Base-by-base conservation (phyloP, 1,139 yeast species). In the Diutina scorzettiae region DNA sequence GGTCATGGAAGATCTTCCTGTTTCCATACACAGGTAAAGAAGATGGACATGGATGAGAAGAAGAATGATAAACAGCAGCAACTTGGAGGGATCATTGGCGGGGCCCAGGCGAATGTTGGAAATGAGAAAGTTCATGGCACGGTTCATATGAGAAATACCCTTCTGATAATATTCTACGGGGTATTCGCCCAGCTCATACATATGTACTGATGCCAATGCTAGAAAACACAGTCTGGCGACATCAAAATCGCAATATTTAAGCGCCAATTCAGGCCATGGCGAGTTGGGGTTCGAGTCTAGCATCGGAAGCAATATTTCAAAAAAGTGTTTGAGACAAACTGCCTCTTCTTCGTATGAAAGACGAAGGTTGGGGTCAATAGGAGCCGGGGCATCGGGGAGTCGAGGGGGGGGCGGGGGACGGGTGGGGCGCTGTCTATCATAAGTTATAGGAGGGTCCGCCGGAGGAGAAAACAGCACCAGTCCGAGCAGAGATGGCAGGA, bases 231-330 rank as follows among this genome's bases (percentile, higher is more conserved):
- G 68, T 45, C 75, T 60, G 1, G 78, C 78, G 37, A 73, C 63
- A 48, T 72, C 75, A 49, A 71, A 67, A 49, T 73, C 76, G 48
- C 78, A 73, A 49, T 73, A 72, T 43, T 69, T 66, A 45, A 73
- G 56, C 25, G 77, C 76, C 42, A 73, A 53, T 44, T 72, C 73
- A 0, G 79, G 79, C 78, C 78, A 72, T 2, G 78, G 78, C 0
- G 76, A 62, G 40, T 69, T 69, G 0, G 78, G 78, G 51, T 72
- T 78, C 0, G 76, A 76, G 53, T 73, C 79, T 19, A 73, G 51
- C 31, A 73, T 51, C 1, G 75, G 77, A 3, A 73, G 53, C 25
- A 73, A 58, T 47, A 70, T 68, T 47, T 70, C 67, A 53, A 73
- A 73, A 49, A 73, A 73, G 52, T 73, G 78, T 44, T 65, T 68